Base-by-base conservation (phyloP, 2,329 filamentous ascomycete species). In the Pyrenophora teres region DNA sequence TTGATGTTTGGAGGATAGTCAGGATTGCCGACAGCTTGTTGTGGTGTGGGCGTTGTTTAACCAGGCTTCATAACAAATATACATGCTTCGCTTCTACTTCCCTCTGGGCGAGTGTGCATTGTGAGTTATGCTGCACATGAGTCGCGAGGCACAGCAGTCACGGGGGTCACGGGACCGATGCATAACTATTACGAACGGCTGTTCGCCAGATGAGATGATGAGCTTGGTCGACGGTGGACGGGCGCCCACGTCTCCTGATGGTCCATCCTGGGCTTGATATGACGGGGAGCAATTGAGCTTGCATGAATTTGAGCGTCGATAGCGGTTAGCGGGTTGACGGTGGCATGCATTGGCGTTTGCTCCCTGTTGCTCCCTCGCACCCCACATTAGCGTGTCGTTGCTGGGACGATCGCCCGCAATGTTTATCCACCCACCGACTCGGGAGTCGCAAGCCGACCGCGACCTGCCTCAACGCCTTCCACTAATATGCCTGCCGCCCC, bases 401-500 rank as follows among this genome's bases (percentile, higher is more conserved):
- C 59, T 49, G 47, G 42, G 59, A 44, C 46, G 49, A 61, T 59
- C 40, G 42, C 42, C 49, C 50, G 47, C 45, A 40, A 27, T 60
- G 57, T 60, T 61, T 61, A 59, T 43, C 40, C 49, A 45, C 46
- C 40, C 49, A 45, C 46, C 46, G 41, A 47, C 40, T 48, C 30
- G 59, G 40, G 47, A 48, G 41, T 46, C 50, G 48, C 50, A 48
- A 51, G 45, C 46, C 39, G 42, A 32, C 56, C 30, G 33, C 21
- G 38, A 40, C 50, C 49, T 48, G 52, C 53, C 57, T 50, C 50
- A 38, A 44, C 52, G 49, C 54, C 55, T 54, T 49, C 50, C 47
- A 54, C 57, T 62, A 52, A 54, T 56, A 67, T 67, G 60, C 53
- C 52, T 38, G 40, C 45, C 57, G 43, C 53, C 50, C 39, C 57